Base-by-base conservation (phyloP, 139 green algal genomes). In the Chlorella sp. region DNA sequence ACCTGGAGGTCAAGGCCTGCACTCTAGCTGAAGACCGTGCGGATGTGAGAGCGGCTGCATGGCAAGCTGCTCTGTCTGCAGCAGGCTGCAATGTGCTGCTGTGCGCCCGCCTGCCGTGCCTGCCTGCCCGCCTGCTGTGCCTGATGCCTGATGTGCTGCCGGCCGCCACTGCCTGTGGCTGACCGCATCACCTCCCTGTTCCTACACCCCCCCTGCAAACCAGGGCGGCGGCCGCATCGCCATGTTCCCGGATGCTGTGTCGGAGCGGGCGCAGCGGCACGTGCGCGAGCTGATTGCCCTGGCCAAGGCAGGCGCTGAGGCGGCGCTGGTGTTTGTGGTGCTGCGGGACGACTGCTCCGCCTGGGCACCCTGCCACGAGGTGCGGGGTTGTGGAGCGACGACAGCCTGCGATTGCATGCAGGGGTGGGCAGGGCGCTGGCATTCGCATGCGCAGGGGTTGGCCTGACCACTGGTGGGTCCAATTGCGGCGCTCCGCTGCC, bases 201-300 rank as follows among this genome's bases (percentile, higher is more conserved):
- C 11, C 11, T 15, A 26, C 63, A 38, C 7, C n/a, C n/a, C n/a
- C n/a, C n/a, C n/a, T n/a, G n/a, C n/a, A n/a, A n/a, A n/a, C n/a
- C n/a, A 82, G 69, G 57, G 60, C 28, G 38, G 67, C 23, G 65
- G 68, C 11, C 70, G 75, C 30, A 87, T 95, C 34, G 92, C 90
- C 25, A 74, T 95, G 5, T 95, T 95, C 74, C 92, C 92, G 26
- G 92, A 95, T 68, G 94, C 92, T 47, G 86, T 90, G 0, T 93
- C 87, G 64, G 74, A 81, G 30, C 74, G 93, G 25, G 93, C 93
- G 6, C 89, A 93, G 74, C 83, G 81, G 69, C 93, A 95, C 70
- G 73, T 94, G 47, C 28, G 63, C 21, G 93, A 94, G 17, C 84
- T 95, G 57, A 67, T 81, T 2, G 39, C 62, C 32, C 32, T 82